These are phyloP conservation scores for Trametes pubescens DNA, from an alignment of 1,284 basidiomycete genomes.

Conservation along the genomic window DNA sequence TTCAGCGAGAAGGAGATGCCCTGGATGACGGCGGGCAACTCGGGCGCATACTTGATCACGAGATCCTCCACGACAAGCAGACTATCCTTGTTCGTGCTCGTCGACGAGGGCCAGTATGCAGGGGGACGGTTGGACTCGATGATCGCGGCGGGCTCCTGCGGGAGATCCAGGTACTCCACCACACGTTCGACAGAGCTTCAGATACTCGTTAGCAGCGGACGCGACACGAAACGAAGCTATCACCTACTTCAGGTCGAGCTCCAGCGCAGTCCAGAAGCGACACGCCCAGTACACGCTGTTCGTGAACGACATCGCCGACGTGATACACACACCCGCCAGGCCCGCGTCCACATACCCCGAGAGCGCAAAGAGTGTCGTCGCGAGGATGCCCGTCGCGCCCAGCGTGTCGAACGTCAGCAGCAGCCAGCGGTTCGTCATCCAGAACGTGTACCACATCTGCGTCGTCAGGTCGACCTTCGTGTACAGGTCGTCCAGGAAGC, in stretches of 20 bases:
- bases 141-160: constrained; percentile 81
- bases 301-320: constrained; percentile 74
- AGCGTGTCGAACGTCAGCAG: constrained; percentile 80
- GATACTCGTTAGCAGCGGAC: not conserved
- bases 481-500: constrained; percentile 82
- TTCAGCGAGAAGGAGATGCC: constrained; percentile 73
- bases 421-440: constrained; percentile 86
- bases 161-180: constrained; percentile 88
- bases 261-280: constrained; percentile 65
- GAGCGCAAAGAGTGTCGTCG: constrained; percentile 81
- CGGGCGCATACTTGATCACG: constrained; percentile 83
- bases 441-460: constrained; percentile 80
- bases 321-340: constrained; percentile 86
- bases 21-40: constrained; percentile 85
- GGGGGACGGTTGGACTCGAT: constrained; percentile 76
- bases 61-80: constrained; percentile 68
- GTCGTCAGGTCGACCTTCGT: constrained; percentile 70
- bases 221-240: not conserved
- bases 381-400: constrained; percentile 68
- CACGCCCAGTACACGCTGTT: constrained; percentile 74
- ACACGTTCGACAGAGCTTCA: constrained; percentile 85
- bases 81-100: constrained; percentile 56
- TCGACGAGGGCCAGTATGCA: constrained; percentile 84
- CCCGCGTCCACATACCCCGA: constrained; percentile 75
- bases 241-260: constrained; percentile 71